Evolutionary conservation across 306 rosid species (phyloP).

Genomic region (Sechiopsis laciniata): DNA sequence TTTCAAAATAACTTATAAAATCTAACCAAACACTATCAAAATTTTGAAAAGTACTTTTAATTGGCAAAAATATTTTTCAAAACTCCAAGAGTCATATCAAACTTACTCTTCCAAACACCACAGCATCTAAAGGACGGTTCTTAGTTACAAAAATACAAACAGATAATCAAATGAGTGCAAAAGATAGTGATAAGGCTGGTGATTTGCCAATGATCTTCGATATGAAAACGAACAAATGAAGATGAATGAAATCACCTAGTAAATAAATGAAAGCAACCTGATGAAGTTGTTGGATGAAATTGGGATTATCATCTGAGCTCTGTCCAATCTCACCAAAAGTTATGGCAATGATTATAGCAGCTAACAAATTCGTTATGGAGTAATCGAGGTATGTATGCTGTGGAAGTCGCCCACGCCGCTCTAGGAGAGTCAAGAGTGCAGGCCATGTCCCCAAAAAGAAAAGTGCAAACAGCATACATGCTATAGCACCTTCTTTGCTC

Average conservation of each 20-base stretch:
- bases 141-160: not conserved
- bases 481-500: slow-evolving; percentile 83
- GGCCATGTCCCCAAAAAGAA: slow-evolving; percentile 87
- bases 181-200: not conserved
- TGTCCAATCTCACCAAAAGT: slow-evolving; percentile 75
- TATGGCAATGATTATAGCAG: slow-evolving; percentile 78
- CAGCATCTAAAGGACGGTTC: not conserved
- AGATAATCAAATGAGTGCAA: not conserved
- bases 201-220: not conserved
- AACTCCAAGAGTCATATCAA: not conserved
- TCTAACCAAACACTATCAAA: not conserved
- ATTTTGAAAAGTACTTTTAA: not conserved
- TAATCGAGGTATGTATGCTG: slow-evolving; percentile 93
- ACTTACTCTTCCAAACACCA: not conserved
- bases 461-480: slow-evolving; percentile 69
- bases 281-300: slow-evolving; percentile 61
- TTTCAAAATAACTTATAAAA: too few species aligned
- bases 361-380: slow-evolving; percentile 65
- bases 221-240: not conserved
- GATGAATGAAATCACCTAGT: not conserved
- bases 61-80: not conserved
- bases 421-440: slow-evolving; percentile 63
- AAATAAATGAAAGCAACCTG: slow-evolving; percentile 39
- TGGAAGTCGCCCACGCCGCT: slow-evolving; percentile 89
- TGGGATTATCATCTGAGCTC: slow-evolving; percentile 39